These are phyloP conservation scores for Kazachstania viticola DNA, from an alignment of 805 yeast genomes.

Conservation along the genomic window DNA sequence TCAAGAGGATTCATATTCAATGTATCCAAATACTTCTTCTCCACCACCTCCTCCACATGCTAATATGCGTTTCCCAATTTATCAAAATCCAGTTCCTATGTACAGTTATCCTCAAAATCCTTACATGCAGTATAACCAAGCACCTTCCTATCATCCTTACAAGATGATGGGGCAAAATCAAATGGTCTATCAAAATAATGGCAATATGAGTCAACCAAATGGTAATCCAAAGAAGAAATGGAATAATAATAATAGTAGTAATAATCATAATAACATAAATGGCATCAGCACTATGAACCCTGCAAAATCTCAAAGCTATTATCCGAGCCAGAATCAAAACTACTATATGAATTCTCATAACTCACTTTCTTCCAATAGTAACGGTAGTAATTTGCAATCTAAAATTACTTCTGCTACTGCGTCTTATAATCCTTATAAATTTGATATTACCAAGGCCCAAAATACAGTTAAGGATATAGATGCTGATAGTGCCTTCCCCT, in stretches of 20 bases:
- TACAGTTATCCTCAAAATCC: conserved; percentile 19
- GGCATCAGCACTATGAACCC: conserved; percentile 4
- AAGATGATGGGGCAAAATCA: conserved; percentile 23
- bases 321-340: conserved; percentile 8
- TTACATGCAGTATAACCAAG: conserved; percentile 12
- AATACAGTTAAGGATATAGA: background rate
- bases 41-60: conserved; percentile 23
- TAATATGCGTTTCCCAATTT: conserved; percentile 21
- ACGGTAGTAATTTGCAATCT: background rate
- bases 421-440: conserved; percentile 16
- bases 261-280: conserved; percentile 2
- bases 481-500: conserved; percentile 15
- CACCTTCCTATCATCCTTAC: conserved; percentile 19
- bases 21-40: conserved; percentile 26
- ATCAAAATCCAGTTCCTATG: conserved; percentile 22
- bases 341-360: conserved; percentile 3
- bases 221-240: conserved; percentile 19
- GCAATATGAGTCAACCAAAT: conserved; percentile 6
- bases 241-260: conserved; percentile 6
- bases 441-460: conserved; percentile 8
- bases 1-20: conserved; percentile 24
- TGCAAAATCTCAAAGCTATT: conserved; percentile 7
- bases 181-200: conserved; percentile 15
- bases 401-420: conserved; percentile 5
- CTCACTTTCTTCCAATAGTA: conserved; percentile 1